These are phyloP conservation scores for Xerocomellus intermedius DNA, from an alignment of 768 basidiomycete species.

Conservation along the genomic window DNA sequence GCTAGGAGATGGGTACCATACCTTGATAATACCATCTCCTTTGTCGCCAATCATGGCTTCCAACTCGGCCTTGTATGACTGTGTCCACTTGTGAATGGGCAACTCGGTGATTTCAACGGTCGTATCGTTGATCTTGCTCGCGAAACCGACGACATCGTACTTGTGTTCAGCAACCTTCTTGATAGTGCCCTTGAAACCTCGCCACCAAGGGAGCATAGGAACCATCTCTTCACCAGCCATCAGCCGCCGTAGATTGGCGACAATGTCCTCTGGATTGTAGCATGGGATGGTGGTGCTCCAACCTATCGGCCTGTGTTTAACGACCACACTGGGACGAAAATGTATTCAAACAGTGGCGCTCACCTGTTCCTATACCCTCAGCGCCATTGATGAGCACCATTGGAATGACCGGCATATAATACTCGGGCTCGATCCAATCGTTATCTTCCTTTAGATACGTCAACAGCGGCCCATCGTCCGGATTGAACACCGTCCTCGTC, in stretches of 20 bases:
- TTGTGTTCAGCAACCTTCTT: conserved; percentile 80
- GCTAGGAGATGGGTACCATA: conserved; percentile 22
- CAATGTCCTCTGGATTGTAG: conserved; percentile 90
- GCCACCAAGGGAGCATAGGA: conserved; percentile 96
- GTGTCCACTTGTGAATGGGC: conserved; percentile 95
- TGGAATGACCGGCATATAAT: conserved; percentile 88
- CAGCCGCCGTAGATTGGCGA: conserved; percentile 79
- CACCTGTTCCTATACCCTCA: conserved; percentile 96
- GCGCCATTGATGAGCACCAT: conserved; percentile 90
- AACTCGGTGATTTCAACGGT: conserved; percentile 94
- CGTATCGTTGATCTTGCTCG: conserved; percentile 75
- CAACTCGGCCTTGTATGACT: conserved; percentile 86
- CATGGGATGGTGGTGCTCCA: conserved; percentile 94
- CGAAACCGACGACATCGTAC: conserved; percentile 75
- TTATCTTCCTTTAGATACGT: conserved; percentile 86
- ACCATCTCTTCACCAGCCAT: conserved; percentile 84
- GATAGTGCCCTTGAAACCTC: conserved; percentile 89
- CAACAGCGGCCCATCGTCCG: conserved; percentile 84
- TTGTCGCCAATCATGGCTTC: conserved; percentile 90
- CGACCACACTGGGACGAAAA: not conserved
- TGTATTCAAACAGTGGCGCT: conserved; percentile 18
- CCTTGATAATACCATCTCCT: conserved; percentile 79
- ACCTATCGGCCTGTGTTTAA: conserved; percentile 43
- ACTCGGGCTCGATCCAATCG: conserved; percentile 85
- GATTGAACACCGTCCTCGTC: conserved; percentile 75